phyloP scores from a whole-genome alignment of 495 filamentous ascomycete species.

The Astrocystis sublimbata region DNA sequence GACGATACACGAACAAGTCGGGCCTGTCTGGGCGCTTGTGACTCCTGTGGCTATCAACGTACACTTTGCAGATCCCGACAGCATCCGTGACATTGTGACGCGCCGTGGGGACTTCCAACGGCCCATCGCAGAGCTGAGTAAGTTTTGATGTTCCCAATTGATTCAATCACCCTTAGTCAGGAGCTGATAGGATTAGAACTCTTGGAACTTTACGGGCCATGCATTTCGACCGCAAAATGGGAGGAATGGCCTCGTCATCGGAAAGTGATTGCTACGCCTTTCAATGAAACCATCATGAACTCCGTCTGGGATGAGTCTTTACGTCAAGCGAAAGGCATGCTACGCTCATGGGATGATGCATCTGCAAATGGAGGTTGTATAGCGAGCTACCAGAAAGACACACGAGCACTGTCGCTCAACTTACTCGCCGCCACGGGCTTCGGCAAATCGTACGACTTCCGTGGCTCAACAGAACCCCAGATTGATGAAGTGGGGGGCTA shows the following conservation, averaged over 20 bases:
- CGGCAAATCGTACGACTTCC: conserved; percentile 37
- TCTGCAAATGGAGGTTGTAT: conserved; percentile 8
- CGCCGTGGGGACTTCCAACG: conserved; percentile 19
- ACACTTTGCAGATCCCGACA: conserved; percentile 22
- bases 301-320: conserved; percentile 46
- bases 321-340: conserved; percentile 40
- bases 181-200: conserved; percentile 18
- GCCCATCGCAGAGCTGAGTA: conserved; percentile 17
- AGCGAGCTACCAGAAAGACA: conserved; percentile 25
- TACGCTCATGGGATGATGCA: conserved; percentile 34
- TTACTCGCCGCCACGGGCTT: conserved; percentile 39
- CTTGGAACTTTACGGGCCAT: conserved; percentile 25
- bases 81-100: conserved; percentile 14
- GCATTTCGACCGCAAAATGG: conserved; percentile 24
- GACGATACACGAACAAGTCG: conserved; percentile 6
- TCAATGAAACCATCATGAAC: conserved; percentile 47
- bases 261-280: conserved; percentile 38
- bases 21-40: conserved; percentile 25
- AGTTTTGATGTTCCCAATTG: background rate
- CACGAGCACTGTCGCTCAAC: conserved; percentile 37
- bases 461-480: conserved; percentile 16
- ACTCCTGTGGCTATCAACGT: conserved; percentile 13
- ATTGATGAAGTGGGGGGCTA: conserved; percentile 21
- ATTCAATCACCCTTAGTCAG: no score
- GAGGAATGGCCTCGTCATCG: conserved; percentile 46